Conservation (phyloP, 257 asterid species). For the Nemophila menziesii region DNA sequence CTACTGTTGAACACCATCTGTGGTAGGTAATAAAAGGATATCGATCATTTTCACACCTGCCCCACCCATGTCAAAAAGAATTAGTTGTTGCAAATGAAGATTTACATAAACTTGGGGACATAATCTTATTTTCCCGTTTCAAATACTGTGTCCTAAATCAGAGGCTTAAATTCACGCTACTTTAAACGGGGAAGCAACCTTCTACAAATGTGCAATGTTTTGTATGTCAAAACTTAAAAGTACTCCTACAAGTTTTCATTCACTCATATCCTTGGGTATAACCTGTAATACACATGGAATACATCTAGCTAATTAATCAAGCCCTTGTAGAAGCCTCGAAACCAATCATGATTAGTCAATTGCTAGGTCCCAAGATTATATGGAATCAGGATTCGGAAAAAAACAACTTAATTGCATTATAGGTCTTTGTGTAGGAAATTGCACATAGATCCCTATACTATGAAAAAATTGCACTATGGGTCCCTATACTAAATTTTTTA, state of each 20-base stretch:
- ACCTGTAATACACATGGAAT: conserved; percentile 39
- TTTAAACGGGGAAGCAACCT: conserved; percentile 29
- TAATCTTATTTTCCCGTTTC: too few relatives aligned
- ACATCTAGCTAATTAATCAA: conserved; percentile 4
- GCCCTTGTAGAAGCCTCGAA: background rate
- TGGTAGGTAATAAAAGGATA: background rate
- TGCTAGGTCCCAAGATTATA: too few relatives aligned
- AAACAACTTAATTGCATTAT: too few relatives aligned
- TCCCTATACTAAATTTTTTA: too few relatives aligned
- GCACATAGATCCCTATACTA: too few relatives aligned
- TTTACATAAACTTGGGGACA: too few relatives aligned
- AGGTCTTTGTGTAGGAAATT: too few relatives aligned
- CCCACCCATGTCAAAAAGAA: too few relatives aligned
- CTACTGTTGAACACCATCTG: too few relatives aligned
- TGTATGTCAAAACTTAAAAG: conserved; percentile 70
- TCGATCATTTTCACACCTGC: background rate
- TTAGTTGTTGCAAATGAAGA: too few relatives aligned
- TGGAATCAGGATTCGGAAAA: too few relatives aligned
- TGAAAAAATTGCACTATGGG: too few relatives aligned
- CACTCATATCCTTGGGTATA: conserved; percentile 87
- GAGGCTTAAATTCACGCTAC: background rate
- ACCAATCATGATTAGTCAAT: conserved; percentile 9
- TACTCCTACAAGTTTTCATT: conserved; percentile 79
- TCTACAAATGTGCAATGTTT: conserved; percentile 64
- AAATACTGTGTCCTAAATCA: background rate